Percentiles rank a stretch among this genome's conserved stretches.
These are phyloP conservation scores for Candida glucosophila DNA, from an alignment of 1,139 yeast species.

Conservation along the genomic window DNA sequence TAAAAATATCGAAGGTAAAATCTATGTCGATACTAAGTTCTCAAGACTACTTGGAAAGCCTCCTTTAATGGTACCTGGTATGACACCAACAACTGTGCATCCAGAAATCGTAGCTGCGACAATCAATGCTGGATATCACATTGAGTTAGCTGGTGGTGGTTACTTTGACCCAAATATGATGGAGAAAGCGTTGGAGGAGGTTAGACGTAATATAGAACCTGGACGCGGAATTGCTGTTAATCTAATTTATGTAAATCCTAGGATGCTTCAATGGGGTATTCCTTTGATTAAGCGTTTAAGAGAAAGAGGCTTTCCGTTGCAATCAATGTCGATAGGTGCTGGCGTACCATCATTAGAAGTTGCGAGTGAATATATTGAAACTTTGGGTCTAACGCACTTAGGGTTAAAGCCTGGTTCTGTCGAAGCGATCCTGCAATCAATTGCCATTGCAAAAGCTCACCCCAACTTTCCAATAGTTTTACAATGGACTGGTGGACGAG, in stretches of 20 bases:
- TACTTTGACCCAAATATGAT: slow-evolving; percentile 68
- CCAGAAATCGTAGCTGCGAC: slow-evolving; percentile 92
- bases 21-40: slow-evolving; percentile 88
- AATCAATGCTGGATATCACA: slow-evolving; percentile 91
- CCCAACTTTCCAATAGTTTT: slow-evolving; percentile 93
- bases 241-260: slow-evolving; percentile 91
- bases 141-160: slow-evolving; percentile 99
- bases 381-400: slow-evolving; percentile 85
- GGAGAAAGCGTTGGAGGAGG: slow-evolving; percentile 67
- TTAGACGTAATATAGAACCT: slow-evolving; percentile 58
- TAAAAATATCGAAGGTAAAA: slow-evolving; percentile 62
- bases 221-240: slow-evolving; percentile 89
- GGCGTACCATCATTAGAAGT: slow-evolving; percentile 99
- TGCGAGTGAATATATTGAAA: slow-evolving; percentile 90
- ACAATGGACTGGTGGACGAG: slow-evolving; percentile 99
- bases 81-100: slow-evolving; percentile 97
- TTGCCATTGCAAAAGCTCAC: slow-evolving; percentile 89
- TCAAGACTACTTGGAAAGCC: slow-evolving; percentile 90
- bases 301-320: slow-evolving; percentile 89
- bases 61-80: slow-evolving; percentile 96
- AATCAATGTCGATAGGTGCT: slow-evolving; percentile 95
- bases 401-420: slow-evolving; percentile 97
- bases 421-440: slow-evolving; percentile 81
- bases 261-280: slow-evolving; percentile 98
- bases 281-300: slow-evolving; percentile 87